Conservation (phyloP, 2,329 filamentous ascomycete species). For the Coniochaeta hoffmannii region DNA sequence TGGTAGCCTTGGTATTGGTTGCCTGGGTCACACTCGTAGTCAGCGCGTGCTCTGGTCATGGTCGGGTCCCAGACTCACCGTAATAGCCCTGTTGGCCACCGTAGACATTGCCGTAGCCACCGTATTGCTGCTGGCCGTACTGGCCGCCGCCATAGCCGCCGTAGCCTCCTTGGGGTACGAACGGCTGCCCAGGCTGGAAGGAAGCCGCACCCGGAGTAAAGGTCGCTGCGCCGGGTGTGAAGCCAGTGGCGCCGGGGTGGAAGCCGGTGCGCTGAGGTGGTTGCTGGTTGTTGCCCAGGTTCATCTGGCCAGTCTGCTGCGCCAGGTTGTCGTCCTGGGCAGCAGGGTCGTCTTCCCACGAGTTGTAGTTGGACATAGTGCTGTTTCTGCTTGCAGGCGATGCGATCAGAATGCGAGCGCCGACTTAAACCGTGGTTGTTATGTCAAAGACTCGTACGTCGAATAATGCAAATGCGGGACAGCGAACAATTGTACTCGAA, state of each 20-base stretch:
- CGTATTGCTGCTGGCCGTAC: slow-evolving; percentile 8
- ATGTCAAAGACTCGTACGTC: slow-evolving; percentile 5
- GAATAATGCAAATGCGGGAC: not conserved
- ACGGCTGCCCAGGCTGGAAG: slow-evolving; percentile 62
- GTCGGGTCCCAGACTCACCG: not conserved
- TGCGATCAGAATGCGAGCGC: not conserved
- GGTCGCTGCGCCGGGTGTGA: slow-evolving; percentile 62
- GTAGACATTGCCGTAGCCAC: slow-evolving; percentile 22
- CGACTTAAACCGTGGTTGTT: slow-evolving; percentile 1
- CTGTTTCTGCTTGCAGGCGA: not conserved
- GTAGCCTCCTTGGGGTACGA: slow-evolving; percentile 30
- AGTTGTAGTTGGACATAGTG: slow-evolving; percentile 82
- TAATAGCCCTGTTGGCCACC: slow-evolving; percentile 33
- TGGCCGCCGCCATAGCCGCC: slow-evolving; percentile 28
- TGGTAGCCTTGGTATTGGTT: slow-evolving; percentile 42
- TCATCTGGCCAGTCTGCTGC: slow-evolving; percentile 68
- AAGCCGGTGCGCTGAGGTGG: slow-evolving; percentile 42
- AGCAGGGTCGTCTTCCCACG: slow-evolving; percentile 85
- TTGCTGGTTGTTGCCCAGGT: slow-evolving; percentile 53
- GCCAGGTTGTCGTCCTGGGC: slow-evolving; percentile 73
- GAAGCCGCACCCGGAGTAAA: slow-evolving; percentile 66
- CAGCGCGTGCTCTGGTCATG: slow-evolving; percentile 14
- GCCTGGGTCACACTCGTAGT: slow-evolving; percentile 18
- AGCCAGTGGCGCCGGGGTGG: slow-evolving; percentile 59
- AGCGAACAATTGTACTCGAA: not conserved